Conservation (phyloP, 2,329 filamentous ascomycete species). For the Botrytis fragariae region DNA sequence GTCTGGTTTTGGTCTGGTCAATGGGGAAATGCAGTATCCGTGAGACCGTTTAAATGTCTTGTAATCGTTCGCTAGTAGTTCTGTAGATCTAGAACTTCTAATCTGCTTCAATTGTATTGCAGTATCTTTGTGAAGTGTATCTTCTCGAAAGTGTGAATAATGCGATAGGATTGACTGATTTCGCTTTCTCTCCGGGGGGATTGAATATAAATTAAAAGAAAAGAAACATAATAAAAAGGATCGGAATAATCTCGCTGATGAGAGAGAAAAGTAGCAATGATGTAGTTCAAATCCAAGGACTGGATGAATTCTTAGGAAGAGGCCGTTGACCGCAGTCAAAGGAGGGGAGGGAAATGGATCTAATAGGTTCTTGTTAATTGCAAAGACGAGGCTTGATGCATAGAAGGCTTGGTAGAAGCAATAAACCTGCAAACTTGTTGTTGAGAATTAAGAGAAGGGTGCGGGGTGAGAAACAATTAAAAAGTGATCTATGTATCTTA, state of each 20-base stretch:
- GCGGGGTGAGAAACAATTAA: not conserved
- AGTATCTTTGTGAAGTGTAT: constrained; percentile 1
- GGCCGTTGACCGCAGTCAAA: not conserved
- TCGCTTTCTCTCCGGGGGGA: not conserved
- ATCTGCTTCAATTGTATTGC: constrained; percentile 4
- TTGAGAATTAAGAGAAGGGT: not conserved
- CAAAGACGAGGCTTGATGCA: constrained; percentile 12
- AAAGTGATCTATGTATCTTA: not conserved
- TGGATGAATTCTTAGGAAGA: not conserved
- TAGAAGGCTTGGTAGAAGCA: constrained; percentile 21
- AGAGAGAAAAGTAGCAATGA: not conserved
- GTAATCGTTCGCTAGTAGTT: not conserved
- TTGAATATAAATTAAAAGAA: not conserved
- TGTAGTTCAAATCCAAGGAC: not conserved
- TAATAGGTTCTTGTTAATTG: not conserved
- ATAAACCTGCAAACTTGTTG: not conserved
- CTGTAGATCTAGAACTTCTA: not conserved
- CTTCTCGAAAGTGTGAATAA: constrained; percentile 1
- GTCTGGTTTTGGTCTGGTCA: not conserved
- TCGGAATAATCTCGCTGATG: not conserved
- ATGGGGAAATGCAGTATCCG: not conserved
- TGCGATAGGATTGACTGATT: not conserved
- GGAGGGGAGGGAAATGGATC: not conserved
- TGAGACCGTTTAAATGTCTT: not conserved
- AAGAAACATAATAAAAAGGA: constrained; percentile 6